Base-by-base conservation (phyloP, 2,329 filamentous ascomycete species). In the Juglanconis sp. region DNA sequence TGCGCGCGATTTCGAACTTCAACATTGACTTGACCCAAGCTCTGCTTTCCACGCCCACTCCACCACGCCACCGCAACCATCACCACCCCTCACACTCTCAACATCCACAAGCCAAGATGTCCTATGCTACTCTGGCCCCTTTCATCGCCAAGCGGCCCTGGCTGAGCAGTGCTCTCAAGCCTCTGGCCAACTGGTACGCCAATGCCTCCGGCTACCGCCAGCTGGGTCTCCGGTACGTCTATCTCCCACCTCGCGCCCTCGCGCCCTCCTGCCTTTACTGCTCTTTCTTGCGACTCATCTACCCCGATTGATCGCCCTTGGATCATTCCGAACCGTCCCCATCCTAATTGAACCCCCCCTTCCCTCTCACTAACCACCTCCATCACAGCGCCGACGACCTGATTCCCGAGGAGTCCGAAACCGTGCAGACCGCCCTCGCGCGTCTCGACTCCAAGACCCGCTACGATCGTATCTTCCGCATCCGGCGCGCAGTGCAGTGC, bases 391-490 rank as follows among this genome's bases (percentile, higher is more conserved):
- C 88, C 83, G 95, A 99, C 79, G 95, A 99, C 76, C 80, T 99
- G 75, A 90, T 97, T 75, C 87, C 90, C 74, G 95, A 99, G 79
- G 95, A 99, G 81, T 89, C 85, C 82, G 90, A 95, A 71, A 79
- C 83, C 61, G 92, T 96, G 71, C 89, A 95, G 77, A 85, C 88
- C 69, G 95, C 95, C 65, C 85, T 99, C 72, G 90, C 91, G 85
- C 92, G 95, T 75, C 90, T 99, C 65, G 86, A 90, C 61, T 85
- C 91, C 71, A 91, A 96, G 83, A 91, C 95, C 75, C 85, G 88
- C 71, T 98, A 98, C 81, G 95, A 99, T 82, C 94, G 95, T 76
- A 87, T 98, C 76, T 99, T 92, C 88, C 93, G 95, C 73, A 87
- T 99, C 78, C 91, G 95, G 81, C 88, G 95, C 79, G 94, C 95